Evolutionary conservation across 148 eudicot species (phyloP).

Genomic region (Rheum nobile): DNA sequence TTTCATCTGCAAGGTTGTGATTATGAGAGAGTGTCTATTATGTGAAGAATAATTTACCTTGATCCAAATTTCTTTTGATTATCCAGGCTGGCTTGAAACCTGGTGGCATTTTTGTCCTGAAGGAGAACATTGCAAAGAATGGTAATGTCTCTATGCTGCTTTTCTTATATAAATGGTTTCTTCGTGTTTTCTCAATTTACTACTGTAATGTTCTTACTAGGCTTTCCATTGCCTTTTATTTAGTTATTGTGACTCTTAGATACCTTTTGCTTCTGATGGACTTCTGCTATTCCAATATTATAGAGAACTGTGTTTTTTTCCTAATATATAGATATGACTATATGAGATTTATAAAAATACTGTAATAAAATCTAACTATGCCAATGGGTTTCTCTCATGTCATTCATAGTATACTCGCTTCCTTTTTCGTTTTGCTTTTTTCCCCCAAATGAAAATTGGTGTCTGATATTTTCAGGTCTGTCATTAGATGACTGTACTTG

Average conservation of each 20-base stretch:
- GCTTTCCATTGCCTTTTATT: neutral
- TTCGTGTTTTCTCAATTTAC: neutral
- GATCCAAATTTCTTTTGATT: neutral
- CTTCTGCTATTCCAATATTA: neutral
- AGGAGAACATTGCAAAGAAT: constrained; percentile 76
- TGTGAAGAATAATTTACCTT: neutral
- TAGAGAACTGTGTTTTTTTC: neutral
- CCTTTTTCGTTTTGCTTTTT: too few species aligned
- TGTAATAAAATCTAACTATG: too few species aligned
- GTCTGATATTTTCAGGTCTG: too few species aligned
- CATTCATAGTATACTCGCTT: too few species aligned
- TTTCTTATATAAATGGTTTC: neutral
- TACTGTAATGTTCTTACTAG: neutral
- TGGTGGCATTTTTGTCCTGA: constrained; percentile 75
- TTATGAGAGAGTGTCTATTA: neutral
- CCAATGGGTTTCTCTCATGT: too few species aligned
- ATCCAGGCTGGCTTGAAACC: constrained; percentile 82
- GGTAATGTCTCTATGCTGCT: constrained; percentile 28
- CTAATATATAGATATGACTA: neutral
- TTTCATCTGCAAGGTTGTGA: neutral
- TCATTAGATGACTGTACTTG: too few species aligned
- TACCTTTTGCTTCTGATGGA: neutral
- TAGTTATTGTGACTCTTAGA: neutral
- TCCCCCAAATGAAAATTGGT: too few species aligned
- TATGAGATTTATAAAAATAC: too few species aligned